Conservation (phyloP, 371 early-diverging fungal species). For the Massospora cicadina region DNA sequence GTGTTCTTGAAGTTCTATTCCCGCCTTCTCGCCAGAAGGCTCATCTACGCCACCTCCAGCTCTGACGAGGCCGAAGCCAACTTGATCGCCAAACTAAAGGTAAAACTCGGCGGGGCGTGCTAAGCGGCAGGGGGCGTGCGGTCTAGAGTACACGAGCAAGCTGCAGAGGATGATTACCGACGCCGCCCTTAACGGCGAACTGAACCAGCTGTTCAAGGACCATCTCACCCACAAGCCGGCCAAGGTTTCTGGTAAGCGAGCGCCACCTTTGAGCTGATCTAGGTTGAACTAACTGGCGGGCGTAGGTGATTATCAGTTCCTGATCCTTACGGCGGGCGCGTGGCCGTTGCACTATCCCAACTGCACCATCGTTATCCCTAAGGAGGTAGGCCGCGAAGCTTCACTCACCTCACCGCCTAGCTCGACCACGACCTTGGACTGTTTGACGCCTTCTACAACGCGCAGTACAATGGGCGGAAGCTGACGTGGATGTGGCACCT, state of each 20-base stretch:
- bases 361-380: constrained; percentile 38
- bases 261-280: constrained; percentile 62
- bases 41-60: constrained; percentile 56
- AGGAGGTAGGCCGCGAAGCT: constrained; percentile 25
- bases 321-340: constrained; percentile 72
- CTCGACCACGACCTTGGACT: constrained; percentile 25
- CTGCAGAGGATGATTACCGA: constrained; percentile 86
- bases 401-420: neutral
- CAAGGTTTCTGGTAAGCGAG: constrained; percentile 29
- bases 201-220: constrained; percentile 48
- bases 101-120: constrained; percentile 13
- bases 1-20: constrained; percentile 88
- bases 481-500: constrained; percentile 85
- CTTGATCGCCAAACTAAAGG: constrained; percentile 65
- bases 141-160: constrained; percentile 79
- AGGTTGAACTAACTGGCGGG: too few relatives aligned
- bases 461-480: constrained; percentile 67
- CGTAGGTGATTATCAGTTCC: constrained; percentile 3
- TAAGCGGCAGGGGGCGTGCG: constrained; percentile 55
- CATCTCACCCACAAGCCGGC: constrained; percentile 17
- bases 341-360: constrained; percentile 63
- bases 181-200: constrained; percentile 62
- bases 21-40: constrained; percentile 66
- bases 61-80: constrained; percentile 69
- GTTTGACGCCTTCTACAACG: constrained; percentile 67